Evolutionary conservation across 2,329 filamentous ascomycete species (phyloP), one percentile per base, ranked within the genome.

Genomic region (Aspergillus sp.): DNA sequence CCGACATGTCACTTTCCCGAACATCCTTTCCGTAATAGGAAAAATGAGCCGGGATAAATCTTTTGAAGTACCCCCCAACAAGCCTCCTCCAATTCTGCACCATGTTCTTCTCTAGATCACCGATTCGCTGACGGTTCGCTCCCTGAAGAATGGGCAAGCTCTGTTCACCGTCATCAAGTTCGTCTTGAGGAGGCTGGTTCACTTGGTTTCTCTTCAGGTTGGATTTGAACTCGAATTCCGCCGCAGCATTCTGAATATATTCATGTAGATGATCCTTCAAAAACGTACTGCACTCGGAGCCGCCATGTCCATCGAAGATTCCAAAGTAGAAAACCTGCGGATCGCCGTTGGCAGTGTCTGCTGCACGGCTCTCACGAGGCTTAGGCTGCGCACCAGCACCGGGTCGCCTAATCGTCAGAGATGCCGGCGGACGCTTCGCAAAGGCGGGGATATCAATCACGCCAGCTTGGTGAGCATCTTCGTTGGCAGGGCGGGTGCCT

Each of bases 281-380:
- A 56, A 95, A 97, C 12, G 85, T 83, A 47, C 89, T 90, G 66
- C 93, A 97, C 64, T 95, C 87, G 13, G 74, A 79, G 13, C 93
- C 93, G 7, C 93, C 93, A 69, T 98, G 93, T 3, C 93, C 93
- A 66, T 98, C 93, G 60, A 97, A 98, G 1, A 97, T 83, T 1
- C 81, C 90, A 75, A 96, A 98, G 67, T 97, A 98, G 67, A 98
- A 98, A 30, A 97, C 85, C 63, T 97, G 91, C 1, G 91, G 91
- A 61, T 97, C 91, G 2, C 91, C 91, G 50, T 81, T 86, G 2
- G 86, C 81, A 51, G 84, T 86, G 45, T 88, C 86, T 5, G 88
- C 88, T 7, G 51, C 67, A 76, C 81, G 26, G 79, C 88, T 39
- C 78, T 82, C 66, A 82, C 82, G 49, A 73, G 52, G 37, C 5